Evolutionary conservation across 78 protist species (phyloP).

Genomic region (slime mould (Dictyostelium discoideum)): dicty_2.7 NC_007090.3:4628001-4628500

Average conservation of each 20-base stretch:
- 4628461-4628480: background rate
- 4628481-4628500: constrained; percentile 4
- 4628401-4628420: background rate
- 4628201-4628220: background rate
- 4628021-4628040: constrained; percentile 72
- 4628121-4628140: constrained; percentile 13
- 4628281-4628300: constrained; percentile 32
- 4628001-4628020: constrained; percentile 10
- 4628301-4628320: constrained; percentile 23
- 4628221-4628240: background rate
- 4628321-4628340: background rate
- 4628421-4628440: constrained; percentile 2
- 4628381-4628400: background rate
- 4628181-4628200: background rate
- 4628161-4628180: background rate
- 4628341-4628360: background rate
- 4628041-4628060: constrained; percentile 17
- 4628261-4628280: constrained; percentile 45
- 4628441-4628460: background rate
- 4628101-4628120: background rate
- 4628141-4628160: background rate
- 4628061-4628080: constrained; percentile 24
- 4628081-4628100: constrained; percentile 63
- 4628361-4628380: constrained; percentile 2
- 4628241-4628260: background rate